phyloP scores from a whole-genome alignment of 2,329 filamentous ascomycete species.

The Polychaeton citri region DNA sequence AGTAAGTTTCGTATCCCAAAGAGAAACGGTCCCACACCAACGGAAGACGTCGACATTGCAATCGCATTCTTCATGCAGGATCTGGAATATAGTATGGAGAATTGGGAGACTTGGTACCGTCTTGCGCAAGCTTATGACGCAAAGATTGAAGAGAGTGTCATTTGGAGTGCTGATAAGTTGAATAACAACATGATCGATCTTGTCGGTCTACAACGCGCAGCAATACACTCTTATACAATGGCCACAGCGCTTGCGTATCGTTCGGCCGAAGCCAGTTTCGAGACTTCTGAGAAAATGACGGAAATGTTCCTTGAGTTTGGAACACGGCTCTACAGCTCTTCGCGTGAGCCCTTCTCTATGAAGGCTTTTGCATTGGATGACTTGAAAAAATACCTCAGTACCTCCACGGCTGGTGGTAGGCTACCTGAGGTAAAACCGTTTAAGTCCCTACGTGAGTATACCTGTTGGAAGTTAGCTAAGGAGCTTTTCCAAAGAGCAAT shows the following conservation, averaged over 20 bases:
- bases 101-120: constrained; percentile 85
- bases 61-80: constrained; percentile 69
- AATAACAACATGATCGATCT: constrained; percentile 69
- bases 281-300: constrained; percentile 44
- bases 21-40: constrained; percentile 57
- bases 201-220: constrained; percentile 60
- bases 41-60: constrained; percentile 71
- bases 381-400: constrained; percentile 48
- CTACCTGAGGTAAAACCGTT: constrained; percentile 38
- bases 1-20: constrained; percentile 75
- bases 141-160: constrained; percentile 72
- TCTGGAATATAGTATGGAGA: constrained; percentile 65
- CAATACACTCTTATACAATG: constrained; percentile 68
- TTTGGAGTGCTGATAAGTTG: constrained; percentile 84
- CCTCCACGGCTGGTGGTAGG: constrained; percentile 39
- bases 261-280: constrained; percentile 39
- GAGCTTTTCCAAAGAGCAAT: constrained; percentile 48
- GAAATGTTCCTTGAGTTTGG: constrained; percentile 58
- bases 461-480: constrained; percentile 52
- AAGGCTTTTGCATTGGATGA: constrained; percentile 49
- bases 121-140: constrained; percentile 79
- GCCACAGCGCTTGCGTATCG: constrained; percentile 49
- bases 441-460: constrained; percentile 43
- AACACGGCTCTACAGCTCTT: constrained; percentile 54
- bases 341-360: constrained; percentile 55